phyloP scores from a whole-genome alignment of 768 basidiomycete species.

The Tricholoma sp. region DNA sequence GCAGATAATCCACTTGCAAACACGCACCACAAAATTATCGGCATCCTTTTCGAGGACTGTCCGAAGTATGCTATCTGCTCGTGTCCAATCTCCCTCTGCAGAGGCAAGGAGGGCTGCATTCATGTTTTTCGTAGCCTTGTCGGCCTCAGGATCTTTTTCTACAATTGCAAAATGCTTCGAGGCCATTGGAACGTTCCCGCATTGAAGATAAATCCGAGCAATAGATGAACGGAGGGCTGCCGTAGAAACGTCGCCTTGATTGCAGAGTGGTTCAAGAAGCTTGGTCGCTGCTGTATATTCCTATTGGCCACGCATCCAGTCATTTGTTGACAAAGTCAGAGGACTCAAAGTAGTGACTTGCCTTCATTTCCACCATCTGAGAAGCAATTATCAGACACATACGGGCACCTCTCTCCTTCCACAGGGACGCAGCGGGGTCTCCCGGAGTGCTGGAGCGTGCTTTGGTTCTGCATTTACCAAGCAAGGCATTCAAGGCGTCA shows the following conservation, averaged over 20 bases:
- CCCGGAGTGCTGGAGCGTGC: slow-evolving; percentile 33
- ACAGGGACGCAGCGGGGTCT: slow-evolving; percentile 56
- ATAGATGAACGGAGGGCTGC: slow-evolving; percentile 64
- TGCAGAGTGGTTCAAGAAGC: slow-evolving; percentile 65
- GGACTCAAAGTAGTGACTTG: slow-evolving; percentile 17
- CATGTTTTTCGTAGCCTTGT: slow-evolving; percentile 46
- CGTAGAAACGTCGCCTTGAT: slow-evolving; percentile 34
- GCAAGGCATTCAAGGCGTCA: slow-evolving; percentile 62
- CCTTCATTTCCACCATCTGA: slow-evolving; percentile 84
- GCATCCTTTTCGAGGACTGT: slow-evolving; percentile 45
- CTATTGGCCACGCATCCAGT: slow-evolving; percentile 26
- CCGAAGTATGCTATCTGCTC: slow-evolving; percentile 41
- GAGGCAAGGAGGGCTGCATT: slow-evolving; percentile 62
- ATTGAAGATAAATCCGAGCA: slow-evolving; percentile 71
- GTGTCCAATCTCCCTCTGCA: slow-evolving; percentile 67
- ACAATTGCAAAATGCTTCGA: slow-evolving; percentile 52
- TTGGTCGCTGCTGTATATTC: slow-evolving; percentile 65
- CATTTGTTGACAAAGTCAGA: neutral
- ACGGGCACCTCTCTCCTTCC: slow-evolving; percentile 76
- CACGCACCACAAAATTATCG: slow-evolving; percentile 54
- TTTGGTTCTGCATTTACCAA: slow-evolving; percentile 54
- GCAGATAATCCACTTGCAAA: neutral
- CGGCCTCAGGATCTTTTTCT: slow-evolving; percentile 36
- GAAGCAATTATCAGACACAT: slow-evolving; percentile 77
- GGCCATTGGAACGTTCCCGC: slow-evolving; percentile 60